Base-by-base conservation (phyloP, 2,329 filamentous ascomycete genomes). In the Fusarium camptoceras region DNA sequence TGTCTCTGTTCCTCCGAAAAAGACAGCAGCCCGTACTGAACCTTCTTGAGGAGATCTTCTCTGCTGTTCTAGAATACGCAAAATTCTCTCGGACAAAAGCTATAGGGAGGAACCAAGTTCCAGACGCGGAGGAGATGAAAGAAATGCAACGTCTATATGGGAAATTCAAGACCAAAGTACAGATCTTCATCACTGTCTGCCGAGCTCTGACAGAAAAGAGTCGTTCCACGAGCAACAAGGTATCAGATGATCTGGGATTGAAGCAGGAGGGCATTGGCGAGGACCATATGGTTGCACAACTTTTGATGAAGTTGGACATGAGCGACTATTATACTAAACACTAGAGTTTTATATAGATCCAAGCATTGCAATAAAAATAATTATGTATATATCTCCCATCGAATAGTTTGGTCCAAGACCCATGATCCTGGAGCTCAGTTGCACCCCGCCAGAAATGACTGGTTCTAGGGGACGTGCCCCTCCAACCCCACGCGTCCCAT, bases 21-120 rank as follows among this genome's bases (percentile, higher is more conserved):
- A 85, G 92, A 37, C 94, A 97, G 77, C 85, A 89, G 62, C 90
- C 92, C 2, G 88, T 94, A 1, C 83, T 94, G 68, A 87, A 86
- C 41, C 81, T 97, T 0, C 81, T 97, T 0, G 92, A 97, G 65
- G 91, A 92, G 20, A 92, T 95, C 3, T 95, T 97, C 68, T 83
- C 84, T 2, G 79, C 88, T 1, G 86, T 97, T n/a, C 81, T 97
- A 14, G 82, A 85, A 15, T 96, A 96, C 75, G 89, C 90, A n/a
- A 86, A 85, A 71, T 76, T 79, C 39, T 78, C 81, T 20, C 80
- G 83, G 70, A 73, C 81, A n/a, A 81, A 73, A 44, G 81, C 68
- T 78, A 79, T 18, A 68, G 82, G 78, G 28, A 64, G 73, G 24
- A 70, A 70, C 39, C 31, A 53, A 14, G 39, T 41, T 20, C 65